phyloP scores from a whole-genome alignment of 31 red algal genomes.

The Odonthalia washingtoniensis region DNA sequence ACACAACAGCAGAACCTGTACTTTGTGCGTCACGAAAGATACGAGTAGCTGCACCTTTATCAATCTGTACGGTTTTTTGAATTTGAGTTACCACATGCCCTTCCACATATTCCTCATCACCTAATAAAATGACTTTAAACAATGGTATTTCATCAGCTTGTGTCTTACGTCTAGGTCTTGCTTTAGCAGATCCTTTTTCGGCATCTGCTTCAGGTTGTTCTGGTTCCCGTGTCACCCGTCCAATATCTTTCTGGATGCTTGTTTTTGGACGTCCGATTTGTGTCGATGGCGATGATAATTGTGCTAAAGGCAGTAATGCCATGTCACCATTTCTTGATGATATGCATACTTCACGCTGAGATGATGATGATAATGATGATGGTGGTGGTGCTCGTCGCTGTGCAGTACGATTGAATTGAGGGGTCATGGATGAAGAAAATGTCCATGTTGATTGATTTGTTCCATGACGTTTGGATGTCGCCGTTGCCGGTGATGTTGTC shows the following conservation, averaged over 20 bases:
- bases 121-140: slow-evolving; percentile 97
- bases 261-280: slow-evolving; percentile 97
- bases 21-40: slow-evolving; percentile 87
- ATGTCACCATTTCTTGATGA: too few species aligned
- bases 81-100: slow-evolving; percentile 87
- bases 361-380: too few species aligned
- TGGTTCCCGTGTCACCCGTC: slow-evolving; percentile 49
- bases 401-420: too few species aligned
- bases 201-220: slow-evolving; percentile 72
- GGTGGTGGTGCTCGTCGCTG: too few species aligned
- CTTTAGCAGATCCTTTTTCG: slow-evolving; percentile 67
- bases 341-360: too few species aligned
- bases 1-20: slow-evolving; percentile 78
- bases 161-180: slow-evolving; percentile 88
- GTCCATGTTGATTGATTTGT: too few species aligned
- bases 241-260: slow-evolving; percentile 82
- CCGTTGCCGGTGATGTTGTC: too few species aligned
- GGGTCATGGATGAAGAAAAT: too few species aligned
- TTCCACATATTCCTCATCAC: slow-evolving; percentile 98
- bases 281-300: slow-evolving; percentile 67
- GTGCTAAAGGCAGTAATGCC: too few species aligned
- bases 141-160: slow-evolving; percentile 90
- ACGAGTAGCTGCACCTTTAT: slow-evolving; percentile 85
- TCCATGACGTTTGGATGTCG: too few species aligned
- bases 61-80: slow-evolving; percentile 89